Base-by-base conservation (phyloP, 352 stramenopile genomes). In the Phytopythium cucurbitacearum region DNA sequence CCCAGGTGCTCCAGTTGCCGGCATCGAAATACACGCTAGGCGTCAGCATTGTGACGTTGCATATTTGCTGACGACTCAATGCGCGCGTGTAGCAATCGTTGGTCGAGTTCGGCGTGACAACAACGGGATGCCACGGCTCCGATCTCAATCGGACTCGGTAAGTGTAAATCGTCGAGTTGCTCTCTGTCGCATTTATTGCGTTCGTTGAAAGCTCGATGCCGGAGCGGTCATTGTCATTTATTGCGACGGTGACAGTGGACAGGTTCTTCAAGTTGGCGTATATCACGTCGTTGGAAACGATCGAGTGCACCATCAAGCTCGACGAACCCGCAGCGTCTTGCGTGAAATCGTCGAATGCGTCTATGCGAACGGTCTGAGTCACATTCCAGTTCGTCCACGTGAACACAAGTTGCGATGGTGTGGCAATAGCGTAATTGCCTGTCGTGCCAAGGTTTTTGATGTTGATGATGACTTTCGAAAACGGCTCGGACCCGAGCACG, bases 331-430 rank as follows among this genome's bases (percentile, higher is more conserved):
- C 28, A 0, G 48, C 34, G 16, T 89, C 79, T 53, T 87, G 53
- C 0, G 79, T 89, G 28, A 40, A 59, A 51, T 92, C 81, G 42
- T 92, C 76, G 6, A 90, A 61, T 0, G 81, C 77, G 8, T 66
- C 28, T 7, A 92, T 77, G 0, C 47, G 64, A 0, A 92, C 69
- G 0, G 56, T 70, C 42, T 90, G 81, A 0, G 55, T 57, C 0
- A 83, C 13, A 41, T 89, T 90, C 81, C 81, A 92, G 46, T 89
- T 64, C 3, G 62, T 59, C 81, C 79, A 90, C 40, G 79, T 82
- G 57, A 90, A 92, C 21, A 71, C 34, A 4, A 92, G 44, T 11
- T 62, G 59, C 1, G 51, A 54, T 4, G 77, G 73, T 2, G 44
- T 65, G 0, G 66, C 11, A 0, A 72, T 54, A 3, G 68, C 74